phyloP scores from a whole-genome alignment of 176 grass and related monocot genomes.

The Elaeis guineensis region DNA sequence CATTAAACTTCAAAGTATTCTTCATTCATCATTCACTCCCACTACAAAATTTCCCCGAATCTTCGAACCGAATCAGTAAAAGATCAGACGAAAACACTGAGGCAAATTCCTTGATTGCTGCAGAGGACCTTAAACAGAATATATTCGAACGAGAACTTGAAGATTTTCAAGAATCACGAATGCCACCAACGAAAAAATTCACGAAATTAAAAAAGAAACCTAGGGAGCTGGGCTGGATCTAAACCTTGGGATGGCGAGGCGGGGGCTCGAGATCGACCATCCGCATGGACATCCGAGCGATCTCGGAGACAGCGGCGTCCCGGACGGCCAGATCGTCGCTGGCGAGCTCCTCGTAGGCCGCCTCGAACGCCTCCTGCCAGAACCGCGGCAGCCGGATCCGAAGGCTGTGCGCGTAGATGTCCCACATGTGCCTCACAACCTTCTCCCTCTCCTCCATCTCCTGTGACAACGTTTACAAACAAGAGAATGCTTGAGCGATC shows the following conservation, averaged over 20 bases:
- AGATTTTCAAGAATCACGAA: neutral
- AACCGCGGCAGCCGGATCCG: constrained; percentile 48
- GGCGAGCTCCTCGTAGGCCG: constrained; percentile 76
- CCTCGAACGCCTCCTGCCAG: constrained; percentile 86
- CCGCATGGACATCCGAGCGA: constrained; percentile 54
- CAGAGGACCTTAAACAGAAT: too few species aligned
- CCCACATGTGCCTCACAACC: constrained; percentile 72
- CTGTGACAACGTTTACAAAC: constrained; percentile 6
- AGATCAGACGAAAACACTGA: too few species aligned
- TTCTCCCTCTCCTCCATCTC: constrained; percentile 94
- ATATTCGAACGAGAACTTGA: too few species aligned
- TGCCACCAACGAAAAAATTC: neutral
- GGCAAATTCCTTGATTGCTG: too few species aligned
- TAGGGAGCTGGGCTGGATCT: neutral
- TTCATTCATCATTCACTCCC: too few species aligned
- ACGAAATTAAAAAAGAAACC: neutral
- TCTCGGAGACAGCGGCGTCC: constrained; percentile 58
- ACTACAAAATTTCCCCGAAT: too few species aligned
- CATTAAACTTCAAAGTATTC: too few species aligned
- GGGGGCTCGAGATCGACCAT: constrained; percentile 54
- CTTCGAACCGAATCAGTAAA: too few species aligned
- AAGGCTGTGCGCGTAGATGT: constrained; percentile 54
- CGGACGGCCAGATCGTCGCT: constrained; percentile 42
- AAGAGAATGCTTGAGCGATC: neutral
- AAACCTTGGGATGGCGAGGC: constrained; percentile 10